Evolutionary conservation across 2,329 filamentous ascomycete species (phyloP).

Genomic region (Cercospora janseana): DNA sequence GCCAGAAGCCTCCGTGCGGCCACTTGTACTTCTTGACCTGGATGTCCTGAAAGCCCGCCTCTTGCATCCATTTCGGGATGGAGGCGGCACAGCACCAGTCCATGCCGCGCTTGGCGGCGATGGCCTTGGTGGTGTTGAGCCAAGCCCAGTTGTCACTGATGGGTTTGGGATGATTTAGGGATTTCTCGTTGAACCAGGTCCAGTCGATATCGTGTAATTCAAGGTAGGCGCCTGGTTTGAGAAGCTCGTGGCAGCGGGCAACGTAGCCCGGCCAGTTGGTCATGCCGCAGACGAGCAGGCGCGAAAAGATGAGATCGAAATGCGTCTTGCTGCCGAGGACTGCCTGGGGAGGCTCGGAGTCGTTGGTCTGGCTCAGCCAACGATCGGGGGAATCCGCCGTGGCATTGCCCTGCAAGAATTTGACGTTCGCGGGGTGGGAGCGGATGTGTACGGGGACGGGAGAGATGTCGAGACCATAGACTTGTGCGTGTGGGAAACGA

Average conservation of each 20-base stretch:
- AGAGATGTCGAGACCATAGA: constrained; percentile 39
- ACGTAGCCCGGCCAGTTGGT: constrained; percentile 26
- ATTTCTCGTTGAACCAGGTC: constrained; percentile 11
- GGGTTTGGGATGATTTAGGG: neutral
- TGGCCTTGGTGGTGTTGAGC: constrained; percentile 13
- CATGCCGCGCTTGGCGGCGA: constrained; percentile 6
- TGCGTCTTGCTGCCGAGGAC: neutral
- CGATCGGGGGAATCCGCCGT: neutral
- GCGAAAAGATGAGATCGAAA: constrained; percentile 29
- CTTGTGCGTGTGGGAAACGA: constrained; percentile 29
- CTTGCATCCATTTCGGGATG: constrained; percentile 19
- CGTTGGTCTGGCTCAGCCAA: neutral
- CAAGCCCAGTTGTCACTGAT: constrained; percentile 23
- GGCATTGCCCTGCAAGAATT: constrained; percentile 21
- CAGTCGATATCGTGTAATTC: constrained; percentile 28
- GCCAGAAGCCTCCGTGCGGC: constrained; percentile 16
- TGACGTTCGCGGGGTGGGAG: constrained; percentile 13
- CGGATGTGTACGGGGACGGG: constrained; percentile 25
- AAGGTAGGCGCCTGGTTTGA: constrained; percentile 25
- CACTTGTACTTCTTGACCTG: constrained; percentile 22
- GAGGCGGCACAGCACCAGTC: neutral
- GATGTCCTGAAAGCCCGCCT: constrained; percentile 26
- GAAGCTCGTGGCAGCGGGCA: constrained; percentile 8
- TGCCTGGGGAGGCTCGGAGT: neutral
- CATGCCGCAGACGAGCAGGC: constrained; percentile 27